Evolutionary conservation across 768 basidiomycete genomes (phyloP).

Genomic region (Botryobasidium botryosum): DNA sequence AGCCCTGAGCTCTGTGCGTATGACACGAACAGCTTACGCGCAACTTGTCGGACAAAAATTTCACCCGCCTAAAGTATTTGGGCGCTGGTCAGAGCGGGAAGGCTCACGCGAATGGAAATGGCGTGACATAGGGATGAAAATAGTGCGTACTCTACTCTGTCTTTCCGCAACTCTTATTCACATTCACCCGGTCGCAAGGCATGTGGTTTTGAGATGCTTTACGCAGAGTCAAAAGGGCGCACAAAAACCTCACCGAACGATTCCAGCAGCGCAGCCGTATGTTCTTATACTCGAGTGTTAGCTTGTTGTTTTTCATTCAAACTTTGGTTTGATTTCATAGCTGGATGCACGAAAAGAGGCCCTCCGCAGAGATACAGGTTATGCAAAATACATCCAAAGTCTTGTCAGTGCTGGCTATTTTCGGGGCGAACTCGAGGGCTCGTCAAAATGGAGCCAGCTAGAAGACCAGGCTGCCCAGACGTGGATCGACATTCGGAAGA

Average conservation of each 20-base stretch:
- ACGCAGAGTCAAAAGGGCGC: constrained; percentile 72
- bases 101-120: constrained; percentile 54
- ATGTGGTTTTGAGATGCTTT: constrained; percentile 94
- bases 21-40: constrained; percentile 89
- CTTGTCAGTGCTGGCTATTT: constrained; percentile 60
- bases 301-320: background rate
- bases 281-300: background rate
- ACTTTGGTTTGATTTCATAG: constrained; percentile 22
- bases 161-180: background rate
- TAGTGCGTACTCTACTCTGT: constrained; percentile 31
- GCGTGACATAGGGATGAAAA: constrained; percentile 84
- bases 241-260: constrained; percentile 1
- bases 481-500: constrained; percentile 43
- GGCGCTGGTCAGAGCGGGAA: constrained; percentile 47
- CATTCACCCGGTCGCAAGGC: constrained; percentile 32
- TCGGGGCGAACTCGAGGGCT: constrained; percentile 57
- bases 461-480: constrained; percentile 53
- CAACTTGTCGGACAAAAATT: constrained; percentile 86
- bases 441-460: constrained; percentile 51
- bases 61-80: constrained; percentile 80
- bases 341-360: constrained; percentile 48
- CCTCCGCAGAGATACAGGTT: constrained; percentile 48
- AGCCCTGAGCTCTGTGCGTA: constrained; percentile 41
- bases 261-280: background rate
- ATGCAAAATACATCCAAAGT: constrained; percentile 50